Evolutionary conservation across 257 asterid species (phyloP).

Genomic region (Ligustrum vulgare): DNA sequence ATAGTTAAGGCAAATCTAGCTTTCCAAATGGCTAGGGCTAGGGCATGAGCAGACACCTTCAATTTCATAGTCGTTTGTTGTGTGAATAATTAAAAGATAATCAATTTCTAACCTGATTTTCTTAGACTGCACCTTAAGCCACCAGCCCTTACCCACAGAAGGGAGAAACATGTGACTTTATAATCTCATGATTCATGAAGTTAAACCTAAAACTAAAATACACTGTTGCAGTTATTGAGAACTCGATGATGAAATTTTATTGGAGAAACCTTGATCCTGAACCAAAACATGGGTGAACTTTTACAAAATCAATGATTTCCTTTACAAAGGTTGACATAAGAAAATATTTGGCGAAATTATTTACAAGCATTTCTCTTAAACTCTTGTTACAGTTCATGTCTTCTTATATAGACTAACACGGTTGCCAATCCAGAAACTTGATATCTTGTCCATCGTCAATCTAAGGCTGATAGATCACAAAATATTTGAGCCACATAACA

Average conservation of each 20-base stretch:
- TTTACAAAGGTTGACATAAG: neutral
- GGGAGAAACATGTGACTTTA: neutral
- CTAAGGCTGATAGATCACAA: neutral
- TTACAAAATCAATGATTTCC: neutral
- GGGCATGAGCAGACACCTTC: neutral
- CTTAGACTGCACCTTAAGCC: constrained; percentile 2
- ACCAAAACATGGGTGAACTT: neutral
- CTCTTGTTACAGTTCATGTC: constrained; percentile 11
- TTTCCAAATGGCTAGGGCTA: neutral
- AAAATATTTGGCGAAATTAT: constrained; percentile 4
- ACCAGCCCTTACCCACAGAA: neutral
- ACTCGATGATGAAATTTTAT: neutral
- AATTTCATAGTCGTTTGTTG: neutral
- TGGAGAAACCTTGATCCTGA: neutral
- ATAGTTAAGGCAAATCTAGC: constrained; percentile 1
- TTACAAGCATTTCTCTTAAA: neutral
- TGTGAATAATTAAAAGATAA: too few species aligned
- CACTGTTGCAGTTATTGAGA: neutral
- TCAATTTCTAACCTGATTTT: neutral
- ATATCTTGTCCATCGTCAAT: neutral
- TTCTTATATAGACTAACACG: constrained; percentile 2
- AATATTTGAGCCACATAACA: neutral
- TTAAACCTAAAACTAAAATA: neutral
- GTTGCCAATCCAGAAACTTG: neutral
- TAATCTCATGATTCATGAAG: neutral